Conservation (phyloP, 2,329 filamentous ascomycete species). For the Sordariomycetes sp. region DNA sequence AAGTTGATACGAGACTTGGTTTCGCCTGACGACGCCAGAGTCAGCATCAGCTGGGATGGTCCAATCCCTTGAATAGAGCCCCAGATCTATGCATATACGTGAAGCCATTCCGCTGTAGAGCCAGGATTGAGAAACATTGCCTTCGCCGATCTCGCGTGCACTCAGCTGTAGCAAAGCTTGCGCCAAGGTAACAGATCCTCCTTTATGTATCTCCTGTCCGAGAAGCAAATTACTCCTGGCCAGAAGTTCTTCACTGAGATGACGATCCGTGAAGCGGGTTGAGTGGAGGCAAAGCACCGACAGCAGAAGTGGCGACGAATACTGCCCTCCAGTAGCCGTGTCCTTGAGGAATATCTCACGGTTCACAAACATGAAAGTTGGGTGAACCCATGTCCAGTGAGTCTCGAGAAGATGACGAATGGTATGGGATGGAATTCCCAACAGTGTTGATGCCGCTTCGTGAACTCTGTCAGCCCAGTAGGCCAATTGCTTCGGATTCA, state of each 20-base stretch:
- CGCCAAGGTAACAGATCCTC: constrained; percentile 9
- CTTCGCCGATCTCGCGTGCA: constrained; percentile 16
- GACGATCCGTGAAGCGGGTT: constrained; percentile 1
- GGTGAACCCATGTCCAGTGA: constrained; percentile 1
- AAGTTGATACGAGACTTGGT: background rate
- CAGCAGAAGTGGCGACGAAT: background rate
- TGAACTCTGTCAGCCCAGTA: background rate
- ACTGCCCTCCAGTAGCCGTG: background rate
- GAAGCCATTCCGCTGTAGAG: constrained; percentile 21
- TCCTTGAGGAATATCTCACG: background rate
- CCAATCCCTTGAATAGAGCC: background rate
- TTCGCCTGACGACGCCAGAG: background rate
- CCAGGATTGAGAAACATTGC: constrained; percentile 18
- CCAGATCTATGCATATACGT: constrained; percentile 16
- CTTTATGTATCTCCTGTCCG: constrained; percentile 1
- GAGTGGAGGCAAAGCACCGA: constrained; percentile 1
- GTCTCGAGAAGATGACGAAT: background rate
- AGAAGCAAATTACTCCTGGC: background rate
- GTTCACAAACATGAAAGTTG: constrained; percentile 1
- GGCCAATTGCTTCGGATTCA: background rate
- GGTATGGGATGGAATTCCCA: background rate
- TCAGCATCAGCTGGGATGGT: background rate
- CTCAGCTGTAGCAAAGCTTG: constrained; percentile 18
- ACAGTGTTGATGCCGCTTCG: background rate
- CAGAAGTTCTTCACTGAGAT: background rate